These are phyloP conservation scores for Backusella macrospora DNA, from an alignment of 192 early-diverging fungal species.

Conservation along the genomic window DNA sequence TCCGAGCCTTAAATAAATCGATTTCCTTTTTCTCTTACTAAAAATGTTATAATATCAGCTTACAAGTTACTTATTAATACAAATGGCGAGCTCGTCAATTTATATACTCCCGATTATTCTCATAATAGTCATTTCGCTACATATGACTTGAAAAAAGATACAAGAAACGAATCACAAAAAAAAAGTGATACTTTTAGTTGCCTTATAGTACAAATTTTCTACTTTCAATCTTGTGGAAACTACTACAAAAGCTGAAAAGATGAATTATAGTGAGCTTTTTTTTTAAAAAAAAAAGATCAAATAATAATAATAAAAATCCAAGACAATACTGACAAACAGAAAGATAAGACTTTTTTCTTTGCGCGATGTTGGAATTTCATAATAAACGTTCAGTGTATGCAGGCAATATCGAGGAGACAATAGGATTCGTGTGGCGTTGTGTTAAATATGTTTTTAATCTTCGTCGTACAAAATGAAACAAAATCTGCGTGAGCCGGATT, in stretches of 20 bases:
- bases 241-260: background rate
- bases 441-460: background rate
- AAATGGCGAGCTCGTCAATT: background rate
- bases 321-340: background rate
- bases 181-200: background rate
- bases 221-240: background rate
- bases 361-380: background rate
- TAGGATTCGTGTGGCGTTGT: constrained; percentile 1
- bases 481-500: background rate
- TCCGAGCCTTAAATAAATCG: background rate
- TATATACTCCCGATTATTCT: background rate
- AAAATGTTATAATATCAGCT: background rate
- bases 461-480: constrained; percentile 1
- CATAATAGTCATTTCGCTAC: background rate
- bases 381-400: background rate
- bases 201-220: background rate
- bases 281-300: background rate
- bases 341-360: too few species aligned
- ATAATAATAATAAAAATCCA: background rate
- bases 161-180: background rate
- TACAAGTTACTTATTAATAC: background rate
- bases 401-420: constrained; percentile 3
- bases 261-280: too few species aligned
- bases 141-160: background rate
- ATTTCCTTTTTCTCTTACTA: background rate